Evolutionary conservation across 495 filamentous ascomycete genomes (phyloP), one percentile per base, ranked within the genome.

Genomic region (Lophium mytilinum): DNA sequence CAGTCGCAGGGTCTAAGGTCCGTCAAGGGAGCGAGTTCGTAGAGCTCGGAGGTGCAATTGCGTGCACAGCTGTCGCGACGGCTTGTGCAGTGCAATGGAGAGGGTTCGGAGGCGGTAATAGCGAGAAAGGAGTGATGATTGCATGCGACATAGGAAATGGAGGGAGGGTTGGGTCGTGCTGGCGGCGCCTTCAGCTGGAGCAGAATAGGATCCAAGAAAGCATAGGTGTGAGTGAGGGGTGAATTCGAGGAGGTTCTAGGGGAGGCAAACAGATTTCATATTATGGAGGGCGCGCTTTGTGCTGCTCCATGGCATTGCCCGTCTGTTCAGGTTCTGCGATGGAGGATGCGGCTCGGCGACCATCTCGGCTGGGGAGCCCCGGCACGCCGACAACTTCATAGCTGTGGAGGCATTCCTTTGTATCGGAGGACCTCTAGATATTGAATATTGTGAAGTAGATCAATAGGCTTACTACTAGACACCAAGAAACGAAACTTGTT

Each of bases 101-200:
- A 18, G 15, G 17, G 33, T 14, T 15, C 34, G 49, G 21, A 17
- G 34, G 17, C 36, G 49, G 49, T 12, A 36, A 37, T 35, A 15
- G 34, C 34, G 21, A 36, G 49, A 37, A 40, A 36, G 19, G 49
- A 37, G 19, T 1, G 19, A 52, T 11, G 4, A 37, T 33, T 37
- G 33, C n/a, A 52, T 37, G 34, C 49, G 49, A 52, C 49, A 52
- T 52, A 52, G 33, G 49, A 52, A 52, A 37, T 36, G 21, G 49
- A 21, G 35, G 30, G 10, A 51, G 48, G 2, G 41, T 15, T 10
- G 43, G 43, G 45, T 48, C 17, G 45, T 30, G 45, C 21, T 33
- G 15, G 18, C 18, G 8, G 21, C 12, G 17, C 21, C 18, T 24
- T 48, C 33, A 48, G 15, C 7, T 18, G 21, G 21, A 21, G 30